Percentiles rank a stretch among this genome's conserved stretches.
Conservation (phyloP, 2,329 filamentous ascomycete species). For the Fusarium piperis region DNA sequence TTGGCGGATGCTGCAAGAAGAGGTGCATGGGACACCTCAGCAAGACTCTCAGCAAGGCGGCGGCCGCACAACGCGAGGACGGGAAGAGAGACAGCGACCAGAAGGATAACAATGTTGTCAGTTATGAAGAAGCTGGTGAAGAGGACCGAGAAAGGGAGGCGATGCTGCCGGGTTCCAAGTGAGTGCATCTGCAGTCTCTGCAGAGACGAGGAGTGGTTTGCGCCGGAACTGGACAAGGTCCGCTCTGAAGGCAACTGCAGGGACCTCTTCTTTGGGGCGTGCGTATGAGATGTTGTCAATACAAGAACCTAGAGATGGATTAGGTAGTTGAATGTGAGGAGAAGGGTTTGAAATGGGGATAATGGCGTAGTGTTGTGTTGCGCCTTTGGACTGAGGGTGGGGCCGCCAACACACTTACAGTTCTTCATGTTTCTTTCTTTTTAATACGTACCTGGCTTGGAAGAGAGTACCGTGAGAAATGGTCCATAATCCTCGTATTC, state of each 20-base stretch:
- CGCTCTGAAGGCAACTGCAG: not conserved
- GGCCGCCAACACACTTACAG: not conserved
- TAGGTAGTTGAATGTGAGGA: not conserved
- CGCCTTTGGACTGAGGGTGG: not conserved
- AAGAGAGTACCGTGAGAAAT: not conserved
- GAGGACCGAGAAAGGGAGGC: not conserved
- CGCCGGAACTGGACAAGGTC: not conserved
- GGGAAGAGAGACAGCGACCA: not conserved
- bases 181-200: not conserved
- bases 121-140: not conserved
- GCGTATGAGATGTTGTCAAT: not conserved
- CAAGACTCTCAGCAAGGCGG: not conserved
- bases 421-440: not conserved
- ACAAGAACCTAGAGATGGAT: not conserved
- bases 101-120: not conserved
- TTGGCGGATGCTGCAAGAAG: not conserved
- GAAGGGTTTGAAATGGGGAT: not conserved
- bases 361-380: not conserved
- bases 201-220: not conserved
- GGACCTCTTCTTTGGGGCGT: not conserved
- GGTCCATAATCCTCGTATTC: not conserved
- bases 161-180: not conserved
- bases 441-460: not conserved
- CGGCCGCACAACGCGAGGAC: not conserved
- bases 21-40: not conserved